Conservation (phyloP, 345 rosid species). For the Euclidium syriacum region DNA sequence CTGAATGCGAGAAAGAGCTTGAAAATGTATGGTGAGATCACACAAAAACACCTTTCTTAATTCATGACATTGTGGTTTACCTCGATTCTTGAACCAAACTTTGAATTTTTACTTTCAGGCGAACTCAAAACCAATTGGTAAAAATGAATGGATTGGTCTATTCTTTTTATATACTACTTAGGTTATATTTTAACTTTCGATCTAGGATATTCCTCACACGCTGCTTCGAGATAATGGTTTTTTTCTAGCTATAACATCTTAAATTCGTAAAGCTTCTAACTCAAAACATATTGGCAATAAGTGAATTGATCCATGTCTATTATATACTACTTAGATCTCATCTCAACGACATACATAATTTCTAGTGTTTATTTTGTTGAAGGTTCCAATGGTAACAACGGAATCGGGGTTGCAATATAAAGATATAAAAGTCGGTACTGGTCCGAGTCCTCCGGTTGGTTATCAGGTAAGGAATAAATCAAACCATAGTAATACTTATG, state of each 20-base stretch:
- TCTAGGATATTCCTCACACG: too few species aligned
- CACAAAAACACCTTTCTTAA: constrained; percentile 29
- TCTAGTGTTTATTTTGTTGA: background rate
- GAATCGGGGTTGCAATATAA: constrained; percentile 87
- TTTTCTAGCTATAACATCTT: too few species aligned
- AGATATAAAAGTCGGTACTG: constrained; percentile 80
- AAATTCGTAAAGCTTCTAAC: too few species aligned
- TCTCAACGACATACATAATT: too few species aligned
- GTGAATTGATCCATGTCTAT: too few species aligned
- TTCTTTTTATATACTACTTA: too few species aligned
- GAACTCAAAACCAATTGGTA: too few species aligned
- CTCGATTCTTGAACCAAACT: background rate
- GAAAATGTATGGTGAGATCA: constrained; percentile 98
- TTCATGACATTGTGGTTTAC: background rate
- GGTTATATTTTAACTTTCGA: too few species aligned
- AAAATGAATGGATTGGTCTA: too few species aligned
- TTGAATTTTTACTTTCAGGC: background rate
- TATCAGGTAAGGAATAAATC: constrained; percentile 52
- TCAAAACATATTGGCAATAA: too few species aligned
- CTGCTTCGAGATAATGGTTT: too few species aligned
- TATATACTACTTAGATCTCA: too few species aligned
- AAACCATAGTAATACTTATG: background rate
- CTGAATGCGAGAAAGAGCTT: constrained; percentile 79
- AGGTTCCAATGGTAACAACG: constrained; percentile 89
- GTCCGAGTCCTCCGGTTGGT: constrained; percentile 89